Evolutionary conservation across 148 eudicot species (phyloP), one percentile per base, ranked within the genome.

Genomic region (Gaultheria prostrata): DNA sequence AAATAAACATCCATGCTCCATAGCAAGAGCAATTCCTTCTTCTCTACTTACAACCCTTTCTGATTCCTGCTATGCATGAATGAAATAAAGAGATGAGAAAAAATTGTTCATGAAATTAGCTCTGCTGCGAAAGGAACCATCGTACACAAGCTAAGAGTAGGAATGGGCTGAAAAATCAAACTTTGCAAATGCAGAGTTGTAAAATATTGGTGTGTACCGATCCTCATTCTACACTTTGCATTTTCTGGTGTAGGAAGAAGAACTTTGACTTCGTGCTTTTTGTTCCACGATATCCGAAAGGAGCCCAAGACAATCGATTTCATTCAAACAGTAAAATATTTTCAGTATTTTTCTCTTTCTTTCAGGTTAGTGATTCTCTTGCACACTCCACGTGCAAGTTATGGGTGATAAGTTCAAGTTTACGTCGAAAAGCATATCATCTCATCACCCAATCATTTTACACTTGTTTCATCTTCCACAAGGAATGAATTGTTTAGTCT

Each of bases 11-110:
- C 95, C 95, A 69, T 88, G 92, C 85, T 97, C 95, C 87, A 92
- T 91, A 51, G 99, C 98, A 73, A 94, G 94, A 84, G 94, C 90
- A 56, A 88, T 82, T 21, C 99, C 99, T 89, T 97, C 99, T 90
- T 97, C 98, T 88, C 90, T 91, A 76, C 91, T 94, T 53, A 97
- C 99, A 82, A 35, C 93, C 85, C 98, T 92, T 80, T 94, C 99
- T 33, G 95, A 90, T 82, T 96, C 98, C 98, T 96, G 90, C 54
- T 45, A 75, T 65, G 26, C 71, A 35, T 35, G 26, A 28, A 28
- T 24, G 7, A 46, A 20, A 61, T 63, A 51, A 77, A 48, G 6
- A 39, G 54, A 69, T 1, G 26, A 21, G 21, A 46, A 30, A 82
- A 26, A 33, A 15, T 3, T 15, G 5, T 33, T 49, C 20, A 8